Evolutionary conservation across 2,329 filamentous ascomycete species (phyloP).

Genomic region (Pyrenochaeta sp.): DNA sequence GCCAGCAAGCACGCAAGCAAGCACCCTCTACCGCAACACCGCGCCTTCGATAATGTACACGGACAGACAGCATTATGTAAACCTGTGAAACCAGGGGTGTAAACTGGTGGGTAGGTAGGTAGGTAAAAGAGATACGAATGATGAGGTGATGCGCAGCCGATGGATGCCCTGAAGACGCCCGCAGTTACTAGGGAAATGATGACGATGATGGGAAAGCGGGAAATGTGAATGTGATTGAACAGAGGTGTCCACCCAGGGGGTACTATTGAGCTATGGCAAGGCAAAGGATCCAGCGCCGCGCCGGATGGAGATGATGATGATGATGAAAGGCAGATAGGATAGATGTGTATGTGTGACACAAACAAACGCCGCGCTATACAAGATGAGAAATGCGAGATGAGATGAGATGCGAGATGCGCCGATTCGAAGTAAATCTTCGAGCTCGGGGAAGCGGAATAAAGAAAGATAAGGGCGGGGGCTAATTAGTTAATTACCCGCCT

Average conservation of each 20-base stretch:
- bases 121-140: neutral
- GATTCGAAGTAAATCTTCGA: too few relatives aligned
- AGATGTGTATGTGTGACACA: slow-evolving; percentile 14
- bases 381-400: slow-evolving; percentile 6
- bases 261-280: neutral
- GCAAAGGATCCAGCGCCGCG: neutral
- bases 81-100: neutral
- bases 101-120: neutral
- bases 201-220: neutral
- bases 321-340: neutral
- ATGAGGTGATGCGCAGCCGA: neutral
- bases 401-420: neutral
- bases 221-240: neutral
- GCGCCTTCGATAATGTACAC: neutral
- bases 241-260: neutral
- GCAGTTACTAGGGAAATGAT: neutral
- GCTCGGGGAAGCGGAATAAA: neutral
- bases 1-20: slow-evolving; percentile 5
- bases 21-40: neutral
- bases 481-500: slow-evolving; percentile 25
- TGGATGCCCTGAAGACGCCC: neutral
- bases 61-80: neutral
- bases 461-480: too few relatives aligned
- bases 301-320: neutral
- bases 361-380: slow-evolving; percentile 42